Conservation (phyloP, 352 stramenopile genomes). For the Globisporangium recalcitrans region DNA sequence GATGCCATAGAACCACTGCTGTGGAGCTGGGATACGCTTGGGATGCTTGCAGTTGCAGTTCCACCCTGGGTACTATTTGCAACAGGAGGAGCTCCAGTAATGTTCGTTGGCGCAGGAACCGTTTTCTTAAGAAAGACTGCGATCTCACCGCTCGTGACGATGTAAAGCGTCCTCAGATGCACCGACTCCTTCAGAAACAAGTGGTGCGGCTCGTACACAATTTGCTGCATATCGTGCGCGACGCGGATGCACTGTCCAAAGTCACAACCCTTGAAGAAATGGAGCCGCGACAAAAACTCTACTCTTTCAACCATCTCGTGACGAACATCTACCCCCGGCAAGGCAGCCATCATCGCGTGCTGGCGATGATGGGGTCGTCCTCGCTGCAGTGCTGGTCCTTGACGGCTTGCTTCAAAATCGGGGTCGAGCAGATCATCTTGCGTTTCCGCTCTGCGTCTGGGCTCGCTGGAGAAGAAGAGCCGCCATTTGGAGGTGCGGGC, state of each 20-base stretch:
- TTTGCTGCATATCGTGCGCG: slow-evolving; percentile 59
- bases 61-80: neutral
- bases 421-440: slow-evolving; percentile 37
- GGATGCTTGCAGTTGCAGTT: neutral
- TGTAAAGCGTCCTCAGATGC: slow-evolving; percentile 51
- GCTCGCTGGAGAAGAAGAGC: neutral
- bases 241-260: slow-evolving; percentile 73
- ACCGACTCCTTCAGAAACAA: slow-evolving; percentile 52
- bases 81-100: slow-evolving; percentile 3
- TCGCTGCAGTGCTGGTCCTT: slow-evolving; percentile 42
- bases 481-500: neutral
- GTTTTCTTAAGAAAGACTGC: slow-evolving; percentile 47
- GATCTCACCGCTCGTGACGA: slow-evolving; percentile 67
- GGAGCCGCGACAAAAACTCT: slow-evolving; percentile 53
- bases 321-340: slow-evolving; percentile 60
- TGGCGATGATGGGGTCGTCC: slow-evolving; percentile 43
- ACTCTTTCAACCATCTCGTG: slow-evolving; percentile 69
- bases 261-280: slow-evolving; percentile 51
- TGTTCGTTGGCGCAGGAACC: slow-evolving; percentile 22
- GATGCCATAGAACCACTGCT: neutral
- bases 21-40: neutral
- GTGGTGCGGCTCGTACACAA: slow-evolving; percentile 48
- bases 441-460: slow-evolving; percentile 38
- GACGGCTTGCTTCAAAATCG: slow-evolving; percentile 43
- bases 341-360: slow-evolving; percentile 22